These are phyloP conservation scores for Ustilaginoidea virens DNA, from an alignment of 2,329 filamentous ascomycete genomes.

Conservation along the genomic window DNA sequence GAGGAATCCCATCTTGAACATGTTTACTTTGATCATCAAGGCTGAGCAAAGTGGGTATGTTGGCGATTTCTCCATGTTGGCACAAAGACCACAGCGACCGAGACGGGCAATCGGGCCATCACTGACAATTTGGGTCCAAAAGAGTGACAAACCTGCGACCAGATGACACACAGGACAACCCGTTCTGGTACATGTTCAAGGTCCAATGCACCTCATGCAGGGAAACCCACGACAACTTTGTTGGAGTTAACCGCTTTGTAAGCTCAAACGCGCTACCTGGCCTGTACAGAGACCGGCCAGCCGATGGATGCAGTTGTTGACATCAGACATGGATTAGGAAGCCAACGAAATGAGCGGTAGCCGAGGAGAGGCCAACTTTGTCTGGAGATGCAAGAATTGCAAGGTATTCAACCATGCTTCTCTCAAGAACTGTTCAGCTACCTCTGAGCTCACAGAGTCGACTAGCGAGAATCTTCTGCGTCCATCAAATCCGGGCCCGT, in stretches of 20 bases:
- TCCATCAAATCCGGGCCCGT: constrained; percentile 62
- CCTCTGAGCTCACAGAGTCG: no score
- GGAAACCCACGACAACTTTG: constrained; percentile 74
- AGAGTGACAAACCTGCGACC: constrained; percentile 87
- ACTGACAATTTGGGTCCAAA: no score
- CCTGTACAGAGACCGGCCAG: no score
- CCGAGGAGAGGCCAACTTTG: constrained; percentile 92
- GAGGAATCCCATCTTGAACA: constrained; percentile 13
- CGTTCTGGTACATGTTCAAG: constrained; percentile 96
- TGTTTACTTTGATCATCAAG: constrained; percentile 51
- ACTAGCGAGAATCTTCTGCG: constrained; percentile 68
- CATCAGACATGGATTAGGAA: constrained; percentile 56
- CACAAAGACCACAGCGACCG: no score
- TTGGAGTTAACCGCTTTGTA: constrained; percentile 82
- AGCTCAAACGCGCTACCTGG: constrained; percentile 15
- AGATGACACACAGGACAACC: constrained; percentile 61
- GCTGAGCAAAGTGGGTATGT: constrained; percentile 56
- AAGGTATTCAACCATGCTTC: constrained; percentile 53
- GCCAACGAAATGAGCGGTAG: constrained; percentile 83
- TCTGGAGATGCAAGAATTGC: constrained; percentile 99
- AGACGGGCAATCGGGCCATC: no score
- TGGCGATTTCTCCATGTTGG: no score
- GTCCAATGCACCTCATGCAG: constrained; percentile 97
- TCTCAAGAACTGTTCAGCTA: no score
- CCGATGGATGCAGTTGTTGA: no score